Evolutionary conservation across 768 basidiomycete species (phyloP), one percentile per base, ranked within the genome.

Genomic region (Trametes cubensis): DNA sequence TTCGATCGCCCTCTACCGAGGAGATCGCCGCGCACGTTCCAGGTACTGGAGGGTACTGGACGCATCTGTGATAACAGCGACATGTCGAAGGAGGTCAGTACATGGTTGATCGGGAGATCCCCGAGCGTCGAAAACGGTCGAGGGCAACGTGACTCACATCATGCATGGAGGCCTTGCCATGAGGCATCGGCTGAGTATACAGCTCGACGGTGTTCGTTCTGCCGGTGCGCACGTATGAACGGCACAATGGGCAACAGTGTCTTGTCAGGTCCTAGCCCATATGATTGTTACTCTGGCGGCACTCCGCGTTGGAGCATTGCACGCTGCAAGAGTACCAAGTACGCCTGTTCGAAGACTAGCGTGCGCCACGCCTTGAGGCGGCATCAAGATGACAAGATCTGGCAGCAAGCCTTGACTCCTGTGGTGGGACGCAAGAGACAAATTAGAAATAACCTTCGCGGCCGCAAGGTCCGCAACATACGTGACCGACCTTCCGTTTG

Each of bases 11-110:
- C 34, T 50, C 46, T 14, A 48, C 38, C 39, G 20, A 50, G 48
- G 57, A 58, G 47, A 58, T 58, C 57, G 39, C 57, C 57, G 57
- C 48, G 18, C 57, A 50, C 26, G 57, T 58, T 58, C 57, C 8
- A 58, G 57, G 48, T 40, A 42, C 57, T 23, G 25, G 5, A 45
- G 50, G 57, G 48, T 40, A 42, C 57, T 23, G 25, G 5, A 45
- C 21, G 7, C 47, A 42, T 26, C 34, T 15, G n/a, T 39, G 47
- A 58, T 58, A 18, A 38, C 48, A 25, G 23, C 6, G 40, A 14
- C 14, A 30, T 25, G 34, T n/a, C 20, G 42, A 30, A 49, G 48
- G 18, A 39, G 23, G 25, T 17, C 48, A 49, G 48, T 23, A 30
- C 7, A 34, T 41, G 47, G 15, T 21, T 40, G 39, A 58, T 58